Evolutionary conservation across 2,329 filamentous ascomycete species (phyloP).

Genomic region (Calonectria naviculata): DNA sequence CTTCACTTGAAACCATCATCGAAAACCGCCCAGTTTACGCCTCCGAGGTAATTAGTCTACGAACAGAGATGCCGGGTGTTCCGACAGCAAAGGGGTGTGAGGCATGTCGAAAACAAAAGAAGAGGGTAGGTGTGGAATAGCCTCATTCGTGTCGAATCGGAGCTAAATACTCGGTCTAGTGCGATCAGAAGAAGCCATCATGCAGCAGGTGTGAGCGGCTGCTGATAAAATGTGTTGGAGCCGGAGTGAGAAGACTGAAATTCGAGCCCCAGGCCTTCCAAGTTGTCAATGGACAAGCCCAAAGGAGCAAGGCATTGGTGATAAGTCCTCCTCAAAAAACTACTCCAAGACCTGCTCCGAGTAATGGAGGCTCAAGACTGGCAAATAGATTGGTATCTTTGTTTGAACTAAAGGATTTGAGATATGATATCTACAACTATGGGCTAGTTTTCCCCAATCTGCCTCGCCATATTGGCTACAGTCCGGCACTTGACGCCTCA

Average conservation of each 20-base stretch:
- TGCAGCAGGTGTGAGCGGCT: conserved; percentile 57
- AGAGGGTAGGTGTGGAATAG: conserved; percentile 52
- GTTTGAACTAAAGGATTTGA: conserved; percentile 50
- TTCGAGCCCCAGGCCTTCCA: not conserved
- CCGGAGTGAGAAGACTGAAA: not conserved
- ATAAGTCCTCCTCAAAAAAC: not conserved
- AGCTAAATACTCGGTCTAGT: conserved; percentile 44
- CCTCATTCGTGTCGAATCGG: not conserved
- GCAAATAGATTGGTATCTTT: conserved; percentile 37
- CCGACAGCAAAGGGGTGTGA: conserved; percentile 59
- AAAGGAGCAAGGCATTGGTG: not conserved
- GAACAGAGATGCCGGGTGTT: conserved; percentile 57
- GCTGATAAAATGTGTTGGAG: conserved; percentile 53
- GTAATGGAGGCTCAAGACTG: conserved; percentile 40
- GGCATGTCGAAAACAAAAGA: conserved; percentile 60
- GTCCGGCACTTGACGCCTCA: not conserved
- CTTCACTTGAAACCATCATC: not conserved
- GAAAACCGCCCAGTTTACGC: not conserved
- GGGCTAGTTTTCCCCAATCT: not conserved
- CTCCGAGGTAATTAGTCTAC: too few species aligned
- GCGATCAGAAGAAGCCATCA: conserved; percentile 53
- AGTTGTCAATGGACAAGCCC: not conserved
- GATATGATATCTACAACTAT: not conserved
- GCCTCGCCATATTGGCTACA: conserved; percentile 5
- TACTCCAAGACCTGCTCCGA: conserved; percentile 35